Evolutionary conservation across 768 basidiomycete genomes (phyloP).

Genomic region (Psilocybe tampanensis): DNA sequence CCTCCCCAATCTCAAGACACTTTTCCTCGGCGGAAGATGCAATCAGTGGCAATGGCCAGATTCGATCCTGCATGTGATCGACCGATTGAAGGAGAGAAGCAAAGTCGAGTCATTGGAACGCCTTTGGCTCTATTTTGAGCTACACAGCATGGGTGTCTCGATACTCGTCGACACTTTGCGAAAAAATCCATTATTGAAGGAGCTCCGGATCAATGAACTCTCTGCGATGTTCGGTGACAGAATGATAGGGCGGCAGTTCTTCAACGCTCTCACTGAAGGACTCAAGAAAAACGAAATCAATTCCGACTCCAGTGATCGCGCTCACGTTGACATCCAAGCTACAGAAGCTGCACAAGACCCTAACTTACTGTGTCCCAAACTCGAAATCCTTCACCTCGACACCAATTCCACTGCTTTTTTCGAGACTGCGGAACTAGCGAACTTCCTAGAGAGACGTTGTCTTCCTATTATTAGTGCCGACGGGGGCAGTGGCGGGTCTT

Average conservation of each 20-base stretch:
- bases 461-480: too few relatives aligned
- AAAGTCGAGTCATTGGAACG: slow-evolving; percentile 10
- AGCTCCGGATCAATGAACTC: slow-evolving; percentile 15
- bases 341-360: not conserved
- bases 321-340: too few relatives aligned
- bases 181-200: slow-evolving; percentile 4
- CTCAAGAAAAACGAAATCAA: too few relatives aligned
- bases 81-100: slow-evolving; percentile 16
- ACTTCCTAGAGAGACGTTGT: slow-evolving; percentile 6
- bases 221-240: slow-evolving; percentile 4
- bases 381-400: not conserved
- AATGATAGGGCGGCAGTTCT: slow-evolving; percentile 6
- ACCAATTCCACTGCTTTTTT: too few relatives aligned
- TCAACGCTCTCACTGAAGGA: slow-evolving; percentile 13
- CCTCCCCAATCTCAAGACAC: slow-evolving; percentile 12
- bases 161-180: slow-evolving; percentile 11
- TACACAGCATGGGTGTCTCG: slow-evolving; percentile 2
- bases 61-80: slow-evolving; percentile 9
- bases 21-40: slow-evolving; percentile 15
- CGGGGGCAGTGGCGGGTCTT: too few relatives aligned
- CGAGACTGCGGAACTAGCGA: slow-evolving; percentile 1
- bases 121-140: slow-evolving; percentile 14
- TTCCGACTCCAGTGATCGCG: too few relatives aligned
- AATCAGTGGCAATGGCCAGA: slow-evolving; percentile 2
- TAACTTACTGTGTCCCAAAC: slow-evolving; percentile 11